Evolutionary conservation across 768 basidiomycete species (phyloP), one percentile per base, ranked within the genome.

Genomic region (Russula brevipes): DNA sequence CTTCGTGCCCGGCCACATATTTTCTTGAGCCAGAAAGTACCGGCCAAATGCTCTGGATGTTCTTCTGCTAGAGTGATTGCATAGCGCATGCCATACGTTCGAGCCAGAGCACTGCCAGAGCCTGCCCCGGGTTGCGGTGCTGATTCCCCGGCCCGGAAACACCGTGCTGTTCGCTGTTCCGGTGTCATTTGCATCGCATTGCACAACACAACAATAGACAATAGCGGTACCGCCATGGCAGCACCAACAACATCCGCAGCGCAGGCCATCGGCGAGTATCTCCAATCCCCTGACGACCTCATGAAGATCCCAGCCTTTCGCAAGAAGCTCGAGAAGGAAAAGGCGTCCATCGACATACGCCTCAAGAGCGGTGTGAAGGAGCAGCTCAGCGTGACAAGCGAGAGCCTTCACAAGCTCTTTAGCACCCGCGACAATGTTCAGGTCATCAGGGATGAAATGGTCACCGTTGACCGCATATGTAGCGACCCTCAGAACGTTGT

Each of bases 321-420:
- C 66, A 96, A 95, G 79, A 95, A 95, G 71, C 82, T 98, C 49
- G 88, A 94, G 75, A 98, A 98, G 75, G 96, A 98, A 75, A 96
- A 97, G 76, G 86, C 93, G 0, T 91, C 93, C 10, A 90, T 98
- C 64, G 92, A 97, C 71, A 86, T 88, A 4, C 83, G 94, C 70
- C 84, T 98, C 52, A 89, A 94, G 71, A 88, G 82, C 60, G 92
- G 94, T 9, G 94, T 96, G 67, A 93, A 90, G 73, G 91, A 95
- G 63, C 96, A 98, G 72, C 80, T 99, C 19, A 88, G 93, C 69
- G 85, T 91, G 1, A 98, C 94, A 7, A 79, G 93, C 56, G 89
- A 94, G 56, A 95, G 94, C 1, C 81, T 96, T 60, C 82, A 87
- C 70, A 91, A 87, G 69, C 80, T 97, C 1, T 79, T 94, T 59